Percentiles rank a stretch among this genome's conserved stretches.
Conservation (phyloP, 2,329 filamentous ascomycete genomes). For the Fusarium paranaense region DNA sequence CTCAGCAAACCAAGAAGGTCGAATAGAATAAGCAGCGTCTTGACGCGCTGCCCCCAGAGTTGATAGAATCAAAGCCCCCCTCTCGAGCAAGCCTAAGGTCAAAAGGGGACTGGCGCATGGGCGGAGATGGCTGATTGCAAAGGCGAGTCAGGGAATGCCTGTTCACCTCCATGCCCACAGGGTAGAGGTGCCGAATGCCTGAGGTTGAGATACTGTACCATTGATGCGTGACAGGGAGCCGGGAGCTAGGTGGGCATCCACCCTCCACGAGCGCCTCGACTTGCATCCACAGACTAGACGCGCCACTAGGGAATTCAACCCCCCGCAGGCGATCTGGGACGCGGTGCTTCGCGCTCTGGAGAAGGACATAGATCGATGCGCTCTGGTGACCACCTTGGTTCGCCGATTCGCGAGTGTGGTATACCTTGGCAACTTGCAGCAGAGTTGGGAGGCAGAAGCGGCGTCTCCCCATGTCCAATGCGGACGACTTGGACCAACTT, state of each 20-base stretch:
- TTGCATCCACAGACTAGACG: slow-evolving; percentile 32
- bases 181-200: slow-evolving; percentile 11
- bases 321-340: slow-evolving; percentile 28
- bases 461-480: not conserved
- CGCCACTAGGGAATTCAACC: slow-evolving; percentile 24
- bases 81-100: slow-evolving; percentile 11
- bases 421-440: not conserved
- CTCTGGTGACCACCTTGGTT: not conserved
- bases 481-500: slow-evolving; percentile 2
- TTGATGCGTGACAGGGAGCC: slow-evolving; percentile 38
- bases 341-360: slow-evolving; percentile 8
- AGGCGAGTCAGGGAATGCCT: slow-evolving; percentile 39
- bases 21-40: slow-evolving; percentile 11
- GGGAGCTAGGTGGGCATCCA: slow-evolving; percentile 16
- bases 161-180: slow-evolving; percentile 10
- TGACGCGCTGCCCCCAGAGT: not conserved
- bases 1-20: not conserved
- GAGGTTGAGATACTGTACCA: slow-evolving; percentile 37
- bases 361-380: not conserved
- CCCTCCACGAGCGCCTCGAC: slow-evolving; percentile 32
- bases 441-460: not conserved
- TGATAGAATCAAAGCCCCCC: not conserved
- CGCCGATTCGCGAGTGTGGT: not conserved
- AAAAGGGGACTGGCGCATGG: slow-evolving; percentile 18
- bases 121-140: slow-evolving; percentile 24